Evolutionary conservation across 2,329 filamentous ascomycete species (phyloP).

Genomic region (Pezicula radicicola): DNA sequence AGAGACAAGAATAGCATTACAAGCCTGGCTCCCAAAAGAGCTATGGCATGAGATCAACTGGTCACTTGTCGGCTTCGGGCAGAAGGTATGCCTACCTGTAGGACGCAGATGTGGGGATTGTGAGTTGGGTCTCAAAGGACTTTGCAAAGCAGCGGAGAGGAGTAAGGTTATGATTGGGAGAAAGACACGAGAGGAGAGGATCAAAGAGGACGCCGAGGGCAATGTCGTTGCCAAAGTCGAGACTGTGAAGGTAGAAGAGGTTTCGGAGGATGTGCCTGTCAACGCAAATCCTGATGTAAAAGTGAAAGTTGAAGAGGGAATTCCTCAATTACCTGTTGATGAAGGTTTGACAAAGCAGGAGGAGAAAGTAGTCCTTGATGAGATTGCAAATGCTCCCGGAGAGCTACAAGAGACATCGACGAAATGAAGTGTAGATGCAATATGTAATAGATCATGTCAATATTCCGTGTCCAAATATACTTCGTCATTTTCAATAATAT

Average conservation of each 20-base stretch:
- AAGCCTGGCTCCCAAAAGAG: conserved; percentile 66
- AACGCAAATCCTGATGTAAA: conserved; percentile 10
- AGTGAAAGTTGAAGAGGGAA: conserved; percentile 4
- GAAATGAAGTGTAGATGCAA: neutral
- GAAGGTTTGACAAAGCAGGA: conserved; percentile 11
- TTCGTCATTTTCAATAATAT: too few relatives aligned
- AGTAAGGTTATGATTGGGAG: conserved; percentile 58
- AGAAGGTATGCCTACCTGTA: conserved; percentile 67
- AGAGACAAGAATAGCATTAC: conserved; percentile 59
- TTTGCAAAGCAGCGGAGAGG: conserved; percentile 72
- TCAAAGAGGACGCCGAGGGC: conserved; percentile 31
- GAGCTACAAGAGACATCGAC: conserved; percentile 7
- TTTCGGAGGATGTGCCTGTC: conserved; percentile 27
- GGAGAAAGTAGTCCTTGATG: conserved; percentile 5
- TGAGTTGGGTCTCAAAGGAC: conserved; percentile 68
- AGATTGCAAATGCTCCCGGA: conserved; percentile 14
- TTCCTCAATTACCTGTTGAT: neutral
- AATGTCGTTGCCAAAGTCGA: conserved; percentile 25
- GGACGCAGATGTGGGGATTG: conserved; percentile 78
- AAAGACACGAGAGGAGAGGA: conserved; percentile 42
- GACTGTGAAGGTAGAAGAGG: conserved; percentile 32
- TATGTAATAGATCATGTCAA: neutral
- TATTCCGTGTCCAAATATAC: too few relatives aligned
- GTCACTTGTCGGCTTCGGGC: conserved; percentile 69
- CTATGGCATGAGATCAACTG: conserved; percentile 75